Evolutionary conservation across 371 early-diverging fungal genomes (phyloP).

Genomic region (Amoeboaphelidium protococcarum): DNA sequence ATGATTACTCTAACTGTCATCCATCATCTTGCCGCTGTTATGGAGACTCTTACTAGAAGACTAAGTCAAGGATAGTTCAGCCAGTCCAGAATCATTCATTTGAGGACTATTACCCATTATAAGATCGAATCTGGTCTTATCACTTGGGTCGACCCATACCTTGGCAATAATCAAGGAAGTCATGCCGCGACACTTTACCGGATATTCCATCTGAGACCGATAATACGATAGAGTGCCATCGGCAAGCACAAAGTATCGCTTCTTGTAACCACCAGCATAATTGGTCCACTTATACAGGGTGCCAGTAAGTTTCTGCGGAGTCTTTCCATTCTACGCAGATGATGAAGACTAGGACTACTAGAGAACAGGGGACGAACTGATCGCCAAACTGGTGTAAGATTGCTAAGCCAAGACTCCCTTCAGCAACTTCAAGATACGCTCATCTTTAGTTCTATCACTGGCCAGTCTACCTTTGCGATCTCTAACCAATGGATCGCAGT

Average conservation of each 20-base stretch:
- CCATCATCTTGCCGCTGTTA: too few species aligned
- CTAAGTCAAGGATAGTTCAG: too few species aligned
- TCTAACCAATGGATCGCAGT: constrained; percentile 36
- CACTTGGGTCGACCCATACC: constrained; percentile 24
- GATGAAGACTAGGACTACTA: not conserved
- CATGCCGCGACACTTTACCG: constrained; percentile 38
- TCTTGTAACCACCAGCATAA: constrained; percentile 47
- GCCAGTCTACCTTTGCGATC: constrained; percentile 34
- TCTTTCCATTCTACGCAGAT: not conserved
- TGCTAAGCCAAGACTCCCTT: constrained; percentile 14
- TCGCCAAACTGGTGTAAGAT: constrained; percentile 1
- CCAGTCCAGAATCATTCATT: too few species aligned
- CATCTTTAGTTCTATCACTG: constrained; percentile 20
- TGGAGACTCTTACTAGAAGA: too few species aligned
- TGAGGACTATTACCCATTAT: too few species aligned
- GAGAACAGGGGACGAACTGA: not conserved
- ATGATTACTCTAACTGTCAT: too few species aligned
- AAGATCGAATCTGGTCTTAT: constrained; percentile 40
- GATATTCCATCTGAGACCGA: constrained; percentile 36
- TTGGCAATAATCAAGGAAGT: constrained; percentile 35
- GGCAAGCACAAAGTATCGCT: constrained; percentile 46
- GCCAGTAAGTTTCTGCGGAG: constrained; percentile 16
- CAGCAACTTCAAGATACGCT: constrained; percentile 23
- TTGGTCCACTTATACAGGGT: constrained; percentile 52
- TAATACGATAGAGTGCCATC: constrained; percentile 45